Evolutionary conservation across 2,329 filamentous ascomycete genomes (phyloP), one percentile per base, ranked within the genome.

Genomic region (Aspergillus sp.): DNA sequence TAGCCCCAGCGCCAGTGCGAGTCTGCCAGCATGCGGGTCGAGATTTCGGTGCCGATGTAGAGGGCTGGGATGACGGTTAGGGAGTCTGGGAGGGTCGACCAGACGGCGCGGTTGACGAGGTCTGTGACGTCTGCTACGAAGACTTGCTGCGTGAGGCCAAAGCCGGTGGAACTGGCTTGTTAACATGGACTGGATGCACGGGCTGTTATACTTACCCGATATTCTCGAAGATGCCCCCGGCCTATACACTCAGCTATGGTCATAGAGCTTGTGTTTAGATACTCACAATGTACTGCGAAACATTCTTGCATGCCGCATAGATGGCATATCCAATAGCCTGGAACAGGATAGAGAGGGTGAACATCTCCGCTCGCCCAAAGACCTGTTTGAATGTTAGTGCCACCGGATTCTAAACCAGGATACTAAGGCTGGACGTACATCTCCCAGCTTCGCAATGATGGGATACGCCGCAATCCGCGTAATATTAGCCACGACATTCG

Each of bases 101-200:
- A 80, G 3, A 88, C 69, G 14, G 84, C 84, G 56, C 86, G 82
- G 65, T 87, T 86, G 17, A 82, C 70, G 45, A 88, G 71, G 62
- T 83, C 79, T 50, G 82, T 86, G 1, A 83, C 85, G 68, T 88
- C 85, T 31, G 86, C 86, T 49, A 88, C 82, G 68, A 88, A 86
- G 41, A 88, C 82, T 66, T 88, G 85, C 65, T 87, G 82, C 21
- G 87, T 70, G 48, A 88, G 84, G 57, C 84, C 80, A 6, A 86
- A 78, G 2, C 84, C 84, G 0, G 84, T 85, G 11, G 50, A 52
- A 21, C 50, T 52, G 25, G 11, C 23, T 6, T 31, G n/a, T 52
- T 21, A 52, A 25, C 1, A 14, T 4, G 3, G 8, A 21, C 40
- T 43, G 5, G 17, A 9, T 41, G 5, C 8, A 17, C 21, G 35